phyloP scores from a whole-genome alignment of 495 filamentous ascomycete species.

The Pseudevernia furfuracea region DNA sequence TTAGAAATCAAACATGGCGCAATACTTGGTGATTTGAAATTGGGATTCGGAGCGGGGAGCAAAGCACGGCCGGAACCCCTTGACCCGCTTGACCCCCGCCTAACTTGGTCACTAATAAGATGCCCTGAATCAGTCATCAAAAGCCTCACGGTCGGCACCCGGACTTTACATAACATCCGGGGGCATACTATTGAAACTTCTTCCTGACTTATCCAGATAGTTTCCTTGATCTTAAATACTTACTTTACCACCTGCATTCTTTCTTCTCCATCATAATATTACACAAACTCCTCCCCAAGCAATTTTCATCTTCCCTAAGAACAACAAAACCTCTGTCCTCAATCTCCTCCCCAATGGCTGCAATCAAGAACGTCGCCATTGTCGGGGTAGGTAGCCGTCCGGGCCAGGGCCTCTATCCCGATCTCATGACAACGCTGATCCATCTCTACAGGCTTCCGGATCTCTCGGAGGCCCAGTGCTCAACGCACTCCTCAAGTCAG shows the following conservation, averaged over 20 bases:
- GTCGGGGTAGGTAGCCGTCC: conserved; percentile 17
- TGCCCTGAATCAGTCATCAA: no score
- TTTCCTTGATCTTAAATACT: background rate
- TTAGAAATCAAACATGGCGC: background rate
- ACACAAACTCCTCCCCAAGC: background rate
- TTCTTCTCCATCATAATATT: no score
- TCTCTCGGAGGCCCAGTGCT: conserved; percentile 52
- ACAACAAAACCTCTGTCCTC: conserved; percentile 1
- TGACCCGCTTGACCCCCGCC: background rate
- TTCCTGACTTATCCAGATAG: background rate
- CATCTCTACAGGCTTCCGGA: conserved; percentile 38
- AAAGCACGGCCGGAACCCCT: background rate
- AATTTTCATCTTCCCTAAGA: background rate
- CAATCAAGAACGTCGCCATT: conserved; percentile 21
- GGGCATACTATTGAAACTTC: no score
- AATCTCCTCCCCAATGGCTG: background rate
- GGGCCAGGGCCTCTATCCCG: background rate
- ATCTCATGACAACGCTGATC: conserved; percentile 1
- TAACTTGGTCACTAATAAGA: no score
- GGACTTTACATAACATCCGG: no score
- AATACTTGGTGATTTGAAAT: background rate
- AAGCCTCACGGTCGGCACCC: no score
- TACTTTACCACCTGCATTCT: background rate
- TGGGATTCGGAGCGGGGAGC: background rate
- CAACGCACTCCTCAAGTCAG: conserved; percentile 43